Evolutionary conservation across 2,329 filamentous ascomycete genomes (phyloP), one percentile per base, ranked within the genome.

Genomic region (Sclerotinia subarctica): DNA sequence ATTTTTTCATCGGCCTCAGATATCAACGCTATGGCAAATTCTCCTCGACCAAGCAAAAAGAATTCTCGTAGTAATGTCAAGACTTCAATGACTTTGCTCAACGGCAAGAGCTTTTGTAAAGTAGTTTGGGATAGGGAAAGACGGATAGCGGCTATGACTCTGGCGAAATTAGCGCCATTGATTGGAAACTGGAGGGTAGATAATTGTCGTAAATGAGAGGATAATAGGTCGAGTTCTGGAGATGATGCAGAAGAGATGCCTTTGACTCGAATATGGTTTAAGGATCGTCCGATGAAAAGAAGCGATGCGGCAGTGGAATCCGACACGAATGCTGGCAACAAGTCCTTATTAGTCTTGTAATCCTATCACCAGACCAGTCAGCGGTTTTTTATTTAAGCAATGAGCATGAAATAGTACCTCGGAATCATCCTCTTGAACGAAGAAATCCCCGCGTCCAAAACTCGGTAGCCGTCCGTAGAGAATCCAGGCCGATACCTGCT

Each of bases 401-500:
- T 53, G 21, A 56, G 15, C 46, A 17, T 51, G 32, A 57, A 51
- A 24, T 21, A 38, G 42, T 68, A 64, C 66, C 26, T 63, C 5
- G 35, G n/a, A 46, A 66, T 79, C 74, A 52, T 77, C 75, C 35
- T 77, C 77, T 42, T 85, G 85, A 44, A 98, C 87, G 77, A 97
- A 97, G 77, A 98, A 98, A 78, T 98, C 94, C n/a, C 86, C 84
- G 6, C 84, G 85, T 3, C 92, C 93, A 76, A 92, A 89, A 19
- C 84, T 85, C 0, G 94, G 94, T 68, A 97, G 80, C 63, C 90
- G 88, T 6, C 95, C 95, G 77, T 97, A 96, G 19, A 98, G 80
- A 11, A 98, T 84, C 94, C 94, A 99, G 35, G 91, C 91, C 5
- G 93, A 91, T 15, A 96, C 84, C 76, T 97, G 93, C 78, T 93